Percentiles rank a stretch among this genome's conserved stretches.
phyloP scores from a whole-genome alignment of 768 basidiomycete genomes.

The Podaxis sp. region DNA sequence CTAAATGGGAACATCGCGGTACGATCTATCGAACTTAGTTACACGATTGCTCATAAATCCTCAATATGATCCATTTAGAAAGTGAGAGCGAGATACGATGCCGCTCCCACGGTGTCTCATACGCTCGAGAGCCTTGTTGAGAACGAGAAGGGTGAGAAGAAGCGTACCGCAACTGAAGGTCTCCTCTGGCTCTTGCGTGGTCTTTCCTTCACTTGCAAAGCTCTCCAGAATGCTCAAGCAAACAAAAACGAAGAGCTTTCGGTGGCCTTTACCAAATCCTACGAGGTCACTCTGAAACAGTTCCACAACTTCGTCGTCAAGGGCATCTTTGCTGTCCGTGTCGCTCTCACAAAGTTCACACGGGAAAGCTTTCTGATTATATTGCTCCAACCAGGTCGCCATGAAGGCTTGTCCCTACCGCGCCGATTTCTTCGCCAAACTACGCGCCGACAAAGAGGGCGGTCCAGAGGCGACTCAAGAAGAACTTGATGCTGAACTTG shows the following conservation, averaged over 20 bases:
- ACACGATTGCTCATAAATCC: neutral
- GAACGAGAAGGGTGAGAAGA: slow-evolving; percentile 86
- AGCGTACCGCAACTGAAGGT: slow-evolving; percentile 83
- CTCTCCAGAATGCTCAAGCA: slow-evolving; percentile 66
- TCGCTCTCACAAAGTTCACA: neutral
- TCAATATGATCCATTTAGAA: slow-evolving; percentile 53
- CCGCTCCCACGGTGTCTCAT: slow-evolving; percentile 54
- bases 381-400: slow-evolving; percentile 39
- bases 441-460: slow-evolving; percentile 55
- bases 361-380: neutral
- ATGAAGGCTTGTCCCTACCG: slow-evolving; percentile 69
- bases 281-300: slow-evolving; percentile 77
- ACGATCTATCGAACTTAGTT: slow-evolving; percentile 22
- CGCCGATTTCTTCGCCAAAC: slow-evolving; percentile 61
- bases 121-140: slow-evolving; percentile 84
- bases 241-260: slow-evolving; percentile 63
- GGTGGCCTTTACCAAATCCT: slow-evolving; percentile 73
- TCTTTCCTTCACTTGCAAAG: slow-evolving; percentile 82
- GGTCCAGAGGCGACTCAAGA: slow-evolving; percentile 41
- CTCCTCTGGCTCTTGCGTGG: slow-evolving; percentile 93
- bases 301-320: slow-evolving; percentile 79
- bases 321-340: slow-evolving; percentile 52
- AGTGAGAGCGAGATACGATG: slow-evolving; percentile 77
- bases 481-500: slow-evolving; percentile 50
- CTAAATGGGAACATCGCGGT: slow-evolving; percentile 90